Percentiles rank a stretch among this genome's conserved stretches.
phyloP scores from a whole-genome alignment of 495 filamentous ascomycete species.

The Pyrenopolyporus hunteri region DNA sequence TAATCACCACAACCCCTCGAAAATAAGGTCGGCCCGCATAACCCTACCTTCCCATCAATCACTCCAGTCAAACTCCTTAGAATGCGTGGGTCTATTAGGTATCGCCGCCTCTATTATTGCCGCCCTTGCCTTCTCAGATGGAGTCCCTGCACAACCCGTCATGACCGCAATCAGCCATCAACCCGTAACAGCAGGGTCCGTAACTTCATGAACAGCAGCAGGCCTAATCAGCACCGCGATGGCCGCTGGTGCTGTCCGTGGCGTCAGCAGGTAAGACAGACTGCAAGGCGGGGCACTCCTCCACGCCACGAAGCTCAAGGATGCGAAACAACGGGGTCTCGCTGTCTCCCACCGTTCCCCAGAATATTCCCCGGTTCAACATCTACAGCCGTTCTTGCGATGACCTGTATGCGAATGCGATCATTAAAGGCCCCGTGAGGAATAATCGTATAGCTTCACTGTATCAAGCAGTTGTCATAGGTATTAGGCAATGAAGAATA shows the following conservation, averaged over 20 bases:
- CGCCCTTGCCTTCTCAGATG: conserved; percentile 1
- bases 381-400: conserved; percentile 7
- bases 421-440: background rate
- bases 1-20: too few species aligned
- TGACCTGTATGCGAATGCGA: conserved; percentile 2
- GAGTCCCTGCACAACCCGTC: background rate
- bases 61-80: too few species aligned
- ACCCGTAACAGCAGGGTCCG: background rate
- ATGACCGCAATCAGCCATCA: conserved; percentile 1
- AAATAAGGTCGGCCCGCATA: too few species aligned
- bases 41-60: background rate
- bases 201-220: background rate
- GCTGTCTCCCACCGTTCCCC: conserved; percentile 3
- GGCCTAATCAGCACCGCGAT: conserved; percentile 1
- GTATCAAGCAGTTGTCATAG: too few species aligned
- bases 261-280: background rate
- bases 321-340: too few species aligned
- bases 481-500: too few species aligned
- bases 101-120: conserved; percentile 3
- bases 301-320: conserved; percentile 1
- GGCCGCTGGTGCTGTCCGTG: background rate
- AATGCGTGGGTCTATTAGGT: conserved; percentile 6
- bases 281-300: background rate
- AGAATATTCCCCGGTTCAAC: conserved; percentile 8
- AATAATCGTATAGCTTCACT: conserved; percentile 9